Conservation (phyloP, 129 eudicot genomes). For the Pittosporum tobira region DNA sequence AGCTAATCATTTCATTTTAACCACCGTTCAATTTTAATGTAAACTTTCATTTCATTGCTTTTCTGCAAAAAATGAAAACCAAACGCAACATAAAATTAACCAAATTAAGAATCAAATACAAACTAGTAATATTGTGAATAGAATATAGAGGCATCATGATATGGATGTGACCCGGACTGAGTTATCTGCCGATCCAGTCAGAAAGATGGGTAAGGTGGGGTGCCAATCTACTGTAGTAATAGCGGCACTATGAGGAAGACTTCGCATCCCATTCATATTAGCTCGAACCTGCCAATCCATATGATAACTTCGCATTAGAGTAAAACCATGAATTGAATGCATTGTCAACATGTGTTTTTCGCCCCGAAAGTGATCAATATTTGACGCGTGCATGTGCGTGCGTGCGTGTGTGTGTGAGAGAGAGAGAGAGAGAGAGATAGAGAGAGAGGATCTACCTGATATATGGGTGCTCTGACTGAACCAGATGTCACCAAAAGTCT, state of each 20-base stretch:
- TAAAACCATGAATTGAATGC: no score
- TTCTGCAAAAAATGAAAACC: no score
- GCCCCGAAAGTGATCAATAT: background rate
- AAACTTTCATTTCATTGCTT: background rate
- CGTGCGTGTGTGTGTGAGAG: slow-evolving; percentile 3
- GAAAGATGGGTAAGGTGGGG: slow-evolving; percentile 80
- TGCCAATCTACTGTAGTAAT: slow-evolving; percentile 98
- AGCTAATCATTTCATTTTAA: no score
- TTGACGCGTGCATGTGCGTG: background rate
- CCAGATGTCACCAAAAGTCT: slow-evolving; percentile 84
- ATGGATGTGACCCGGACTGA: slow-evolving; percentile 85
- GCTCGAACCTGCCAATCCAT: slow-evolving; percentile 55
- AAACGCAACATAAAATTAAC: no score
- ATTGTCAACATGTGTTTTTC: background rate
- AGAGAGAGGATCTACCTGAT: slow-evolving; percentile 46
- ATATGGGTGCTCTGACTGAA: slow-evolving; percentile 83
- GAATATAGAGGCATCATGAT: slow-evolving; percentile 25
- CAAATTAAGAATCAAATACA: background rate
- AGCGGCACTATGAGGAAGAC: slow-evolving; percentile 72
- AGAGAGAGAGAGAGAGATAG: slow-evolving; percentile 4
- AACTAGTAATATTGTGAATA: background rate
- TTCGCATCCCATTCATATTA: slow-evolving; percentile 53
- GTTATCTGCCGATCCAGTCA: slow-evolving; percentile 92
- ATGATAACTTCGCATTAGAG: no score
- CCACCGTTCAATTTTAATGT: no score